These are phyloP conservation scores for Globisporangium recalcitrans DNA, from an alignment of 352 stramenopile species.

Conservation along the genomic window DNA sequence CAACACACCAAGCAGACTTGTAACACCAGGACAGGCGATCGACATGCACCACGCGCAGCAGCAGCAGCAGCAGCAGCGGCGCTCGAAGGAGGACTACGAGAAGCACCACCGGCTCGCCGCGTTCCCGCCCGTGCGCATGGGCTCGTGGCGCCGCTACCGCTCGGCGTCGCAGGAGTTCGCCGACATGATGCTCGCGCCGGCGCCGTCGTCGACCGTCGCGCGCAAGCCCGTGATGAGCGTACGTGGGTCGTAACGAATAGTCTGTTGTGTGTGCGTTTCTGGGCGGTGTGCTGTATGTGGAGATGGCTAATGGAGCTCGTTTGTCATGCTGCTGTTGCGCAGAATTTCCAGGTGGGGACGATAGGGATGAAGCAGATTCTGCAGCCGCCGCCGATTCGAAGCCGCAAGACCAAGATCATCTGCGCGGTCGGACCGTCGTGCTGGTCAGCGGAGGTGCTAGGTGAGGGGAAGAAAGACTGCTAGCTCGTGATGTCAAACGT, in stretches of 20 bases:
- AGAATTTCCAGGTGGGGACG: slow-evolving; percentile 64
- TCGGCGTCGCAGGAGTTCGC: slow-evolving; percentile 63
- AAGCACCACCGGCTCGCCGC: slow-evolving; percentile 32
- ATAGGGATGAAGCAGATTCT: slow-evolving; percentile 74
- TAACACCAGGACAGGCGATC: neutral
- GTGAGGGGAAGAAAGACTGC: slow-evolving; percentile 27
- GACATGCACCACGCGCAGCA: neutral
- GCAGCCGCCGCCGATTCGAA: slow-evolving; percentile 33
- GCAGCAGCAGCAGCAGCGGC: neutral
- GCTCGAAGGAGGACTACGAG: slow-evolving; percentile 18
- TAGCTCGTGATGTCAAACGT: neutral
- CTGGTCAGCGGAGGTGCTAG: slow-evolving; percentile 94
- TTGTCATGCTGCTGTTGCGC: neutral
- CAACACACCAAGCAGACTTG: neutral
- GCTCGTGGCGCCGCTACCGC: slow-evolving; percentile 58
- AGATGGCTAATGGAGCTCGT: neutral
- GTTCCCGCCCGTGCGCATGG: slow-evolving; percentile 56
- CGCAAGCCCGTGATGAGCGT: slow-evolving; percentile 32
- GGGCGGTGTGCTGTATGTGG: neutral
- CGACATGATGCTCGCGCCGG: slow-evolving; percentile 39
- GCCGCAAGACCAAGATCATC: slow-evolving; percentile 97
- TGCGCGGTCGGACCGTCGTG: slow-evolving; percentile 97
- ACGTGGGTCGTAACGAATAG: neutral
- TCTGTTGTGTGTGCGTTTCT: neutral
- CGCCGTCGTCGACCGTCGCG: slow-evolving; percentile 27